Conservation (phyloP, 2,329 filamentous ascomycete species). For the Pseudogymnoascus sp. region DNA sequence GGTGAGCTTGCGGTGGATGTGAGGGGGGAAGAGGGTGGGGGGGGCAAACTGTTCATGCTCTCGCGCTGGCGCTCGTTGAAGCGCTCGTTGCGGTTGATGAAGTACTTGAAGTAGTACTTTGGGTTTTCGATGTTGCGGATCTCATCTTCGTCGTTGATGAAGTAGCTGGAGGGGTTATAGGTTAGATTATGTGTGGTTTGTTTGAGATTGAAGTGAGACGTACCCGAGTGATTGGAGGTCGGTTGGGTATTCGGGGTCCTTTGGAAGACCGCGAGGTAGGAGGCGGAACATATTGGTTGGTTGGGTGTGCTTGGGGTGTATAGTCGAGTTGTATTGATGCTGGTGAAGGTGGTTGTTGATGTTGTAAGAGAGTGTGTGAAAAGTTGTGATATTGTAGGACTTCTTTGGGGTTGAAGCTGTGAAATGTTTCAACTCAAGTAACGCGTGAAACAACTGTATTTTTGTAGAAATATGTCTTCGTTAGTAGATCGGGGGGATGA, state of each 20-base stretch:
- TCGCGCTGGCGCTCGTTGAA: slow-evolving; percentile 70
- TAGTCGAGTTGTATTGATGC: background rate
- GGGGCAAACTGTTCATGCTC: slow-evolving; percentile 60
- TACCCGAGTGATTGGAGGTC: slow-evolving; percentile 68
- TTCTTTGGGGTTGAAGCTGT: background rate
- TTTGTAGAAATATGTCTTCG: background rate
- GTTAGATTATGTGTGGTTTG: slow-evolving; percentile 6
- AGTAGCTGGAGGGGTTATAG: slow-evolving; percentile 50
- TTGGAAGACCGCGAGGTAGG: slow-evolving; percentile 58
- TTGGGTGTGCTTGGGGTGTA: background rate
- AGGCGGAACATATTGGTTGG: slow-evolving; percentile 65
- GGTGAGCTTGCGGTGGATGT: no score
- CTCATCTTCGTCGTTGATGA: slow-evolving; percentile 67
- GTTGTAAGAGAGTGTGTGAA: background rate
- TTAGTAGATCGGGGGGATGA: background rate
- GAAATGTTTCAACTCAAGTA: background rate
- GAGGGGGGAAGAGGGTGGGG: background rate
- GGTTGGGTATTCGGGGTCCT: slow-evolving; percentile 57
- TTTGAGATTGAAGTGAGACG: slow-evolving; percentile 20
- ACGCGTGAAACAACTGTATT: background rate
- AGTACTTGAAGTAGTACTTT: slow-evolving; percentile 66
- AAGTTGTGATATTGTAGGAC: background rate
- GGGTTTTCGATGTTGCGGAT: slow-evolving; percentile 63
- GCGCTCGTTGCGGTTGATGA: slow-evolving; percentile 63
- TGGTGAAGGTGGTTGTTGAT: background rate